Evolutionary conservation across 805 yeast species (phyloP), one percentile per base, ranked within the genome.

Genomic region (Candida vartiovaarae): DNA sequence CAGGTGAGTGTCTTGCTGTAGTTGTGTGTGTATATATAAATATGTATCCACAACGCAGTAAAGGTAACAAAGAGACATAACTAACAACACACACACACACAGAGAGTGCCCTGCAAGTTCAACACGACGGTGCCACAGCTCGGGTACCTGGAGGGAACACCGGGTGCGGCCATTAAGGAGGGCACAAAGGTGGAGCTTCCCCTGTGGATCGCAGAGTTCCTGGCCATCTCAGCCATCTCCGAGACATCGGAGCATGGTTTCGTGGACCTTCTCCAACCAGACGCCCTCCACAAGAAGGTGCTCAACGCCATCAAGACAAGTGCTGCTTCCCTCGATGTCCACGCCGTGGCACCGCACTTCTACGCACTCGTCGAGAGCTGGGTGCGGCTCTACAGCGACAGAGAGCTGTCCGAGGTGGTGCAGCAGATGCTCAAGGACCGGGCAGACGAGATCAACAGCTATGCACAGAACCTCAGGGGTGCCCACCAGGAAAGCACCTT

Each of bases 121-220:
- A 81, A 83, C 50, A 74, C 81, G 38, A 74, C 82, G 0, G 82
- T 88, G 6, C 95, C 95, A 0, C 91, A 93, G 0, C 66, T 91
- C n/a, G 97, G 96, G 3, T 87, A 82, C 56, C 67, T 91, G 6
- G 90, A 84, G 55, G 88, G 90, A 6, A 78, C 82, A 47, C 85
- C 88, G 1, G 86, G 84, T 1, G 72, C 77, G 49, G 62, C 65
- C 47, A 67, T 82, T 29, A 63, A 66, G 43, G 71, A 76, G 53
- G 80, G 78, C 31, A 71, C 89, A 3, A 80, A 79, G 54, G 55
- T 88, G 3, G 90, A 85, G 45, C 68, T 91, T 25, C 98, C 98
- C 0, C 62, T 89, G 28, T 91, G 98, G 98, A 64, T 91, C 34
- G 95, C 96, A 0, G 81, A 81, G 46, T 75, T 84, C 2, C 65